These are phyloP conservation scores for Grigorovia jiainica DNA, from an alignment of 805 yeast species.

Conservation along the genomic window DNA sequence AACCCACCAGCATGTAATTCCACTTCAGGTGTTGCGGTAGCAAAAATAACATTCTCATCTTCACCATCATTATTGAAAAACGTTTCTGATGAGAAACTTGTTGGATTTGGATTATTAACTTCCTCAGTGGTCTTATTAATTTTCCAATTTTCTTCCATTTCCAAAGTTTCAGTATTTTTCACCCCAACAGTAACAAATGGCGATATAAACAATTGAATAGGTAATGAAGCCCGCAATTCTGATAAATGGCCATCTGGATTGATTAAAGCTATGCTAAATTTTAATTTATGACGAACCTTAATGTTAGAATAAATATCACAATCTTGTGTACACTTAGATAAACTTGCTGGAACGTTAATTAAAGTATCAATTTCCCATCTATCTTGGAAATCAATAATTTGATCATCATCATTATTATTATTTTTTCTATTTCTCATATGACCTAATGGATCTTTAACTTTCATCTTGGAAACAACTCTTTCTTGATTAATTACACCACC, in stretches of 20 bases:
- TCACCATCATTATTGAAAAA: conserved; percentile 8
- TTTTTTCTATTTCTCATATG: conserved; percentile 17
- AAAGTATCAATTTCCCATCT: conserved; percentile 65
- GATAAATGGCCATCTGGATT: conserved; percentile 92
- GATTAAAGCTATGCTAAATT: conserved; percentile 65
- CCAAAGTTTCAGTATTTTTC: conserved; percentile 10
- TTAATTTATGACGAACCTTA: conserved; percentile 82
- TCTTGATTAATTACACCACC: conserved; percentile 58
- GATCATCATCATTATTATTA: conserved; percentile 6
- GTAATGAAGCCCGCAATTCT: conserved; percentile 85
- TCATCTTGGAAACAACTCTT: conserved; percentile 47
- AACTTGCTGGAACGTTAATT: conserved; percentile 60
- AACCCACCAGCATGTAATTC: conserved; percentile 5
- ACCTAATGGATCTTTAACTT: conserved; percentile 32
- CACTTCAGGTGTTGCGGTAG: conserved; percentile 27
- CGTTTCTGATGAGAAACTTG: conserved; percentile 6
- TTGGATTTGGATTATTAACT: conserved; percentile 8
- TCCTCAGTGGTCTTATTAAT: conserved; percentile 2
- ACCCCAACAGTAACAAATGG: conserved; percentile 67
- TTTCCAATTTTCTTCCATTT: conserved; percentile 3
- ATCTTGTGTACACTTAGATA: conserved; percentile 78
- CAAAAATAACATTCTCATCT: conserved; percentile 34
- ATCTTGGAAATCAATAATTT: conserved; percentile 33
- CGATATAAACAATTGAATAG: conserved; percentile 62
- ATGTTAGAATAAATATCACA: conserved; percentile 59